Percentiles rank a stretch among this genome's conserved stretches.
phyloP scores from a whole-genome alignment of 257 asterid genomes.

The Solanum pimpinellifolium region DNA sequence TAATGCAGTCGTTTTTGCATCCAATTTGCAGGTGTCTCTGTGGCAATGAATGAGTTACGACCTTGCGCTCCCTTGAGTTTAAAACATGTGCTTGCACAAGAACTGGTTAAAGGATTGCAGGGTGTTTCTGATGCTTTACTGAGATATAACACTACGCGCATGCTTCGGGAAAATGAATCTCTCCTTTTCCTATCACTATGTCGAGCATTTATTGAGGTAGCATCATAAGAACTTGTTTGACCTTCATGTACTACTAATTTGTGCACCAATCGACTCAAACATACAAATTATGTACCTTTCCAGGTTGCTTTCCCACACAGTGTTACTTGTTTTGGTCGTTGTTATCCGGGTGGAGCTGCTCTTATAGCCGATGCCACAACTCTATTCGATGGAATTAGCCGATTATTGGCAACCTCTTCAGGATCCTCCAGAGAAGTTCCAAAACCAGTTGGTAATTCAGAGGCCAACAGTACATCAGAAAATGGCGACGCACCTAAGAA shows the following conservation, averaged over 20 bases:
- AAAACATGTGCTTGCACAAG: constrained; percentile 49
- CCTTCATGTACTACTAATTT: not conserved
- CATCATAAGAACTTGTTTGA: constrained; percentile 1
- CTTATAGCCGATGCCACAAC: constrained; percentile 61
- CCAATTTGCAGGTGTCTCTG: constrained; percentile 68
- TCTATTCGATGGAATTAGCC: constrained; percentile 53
- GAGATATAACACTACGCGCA: constrained; percentile 79
- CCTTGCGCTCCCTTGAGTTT: constrained; percentile 89
- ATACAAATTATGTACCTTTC: not conserved
- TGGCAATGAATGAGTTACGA: constrained; percentile 92
- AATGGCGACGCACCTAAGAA: constrained; percentile 43
- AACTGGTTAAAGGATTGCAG: constrained; percentile 39
- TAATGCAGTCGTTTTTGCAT: not conserved
- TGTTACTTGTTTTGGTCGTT: constrained; percentile 72
- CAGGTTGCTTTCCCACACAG: constrained; percentile 87
- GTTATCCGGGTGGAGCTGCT: constrained; percentile 78
- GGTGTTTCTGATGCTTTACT: constrained; percentile 78
- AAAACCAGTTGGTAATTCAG: constrained; percentile 35
- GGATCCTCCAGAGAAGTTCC: constrained; percentile 39
- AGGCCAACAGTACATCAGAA: constrained; percentile 30
- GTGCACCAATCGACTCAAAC: not conserved
- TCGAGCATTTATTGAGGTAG: constrained; percentile 79
- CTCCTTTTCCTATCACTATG: constrained; percentile 78
- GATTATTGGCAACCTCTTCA: constrained; percentile 47
- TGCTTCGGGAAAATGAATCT: constrained; percentile 78